These are phyloP conservation scores for Amborella trichopoda DNA, from an alignment of 164 flowering plant genomes.

Conservation along the genomic window DNA sequence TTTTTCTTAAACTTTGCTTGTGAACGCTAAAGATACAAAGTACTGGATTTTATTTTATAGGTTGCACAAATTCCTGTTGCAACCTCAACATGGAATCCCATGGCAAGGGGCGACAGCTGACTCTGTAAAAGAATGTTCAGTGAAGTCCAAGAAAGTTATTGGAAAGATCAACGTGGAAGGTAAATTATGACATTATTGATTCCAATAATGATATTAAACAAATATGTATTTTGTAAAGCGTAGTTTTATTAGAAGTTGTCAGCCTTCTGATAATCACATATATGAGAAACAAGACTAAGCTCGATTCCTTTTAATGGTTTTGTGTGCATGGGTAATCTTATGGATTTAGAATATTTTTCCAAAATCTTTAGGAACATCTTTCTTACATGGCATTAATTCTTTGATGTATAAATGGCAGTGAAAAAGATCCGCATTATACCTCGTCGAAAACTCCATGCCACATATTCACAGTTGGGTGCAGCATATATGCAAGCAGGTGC, in stretches of 20 bases:
- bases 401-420: too few species aligned
- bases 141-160: conserved; percentile 40
- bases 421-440: conserved; percentile 61
- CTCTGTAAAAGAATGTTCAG: conserved; percentile 29
- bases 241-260: too few species aligned
- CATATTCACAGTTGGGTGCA: conserved; percentile 52
- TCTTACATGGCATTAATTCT: too few species aligned
- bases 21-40: too few species aligned
- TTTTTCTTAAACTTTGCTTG: too few species aligned
- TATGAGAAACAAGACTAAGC: not conserved
- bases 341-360: too few species aligned
- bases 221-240: too few species aligned
- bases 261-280: too few species aligned
- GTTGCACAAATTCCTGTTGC: conserved; percentile 60
- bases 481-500: conserved; percentile 61
- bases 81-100: conserved; percentile 41
- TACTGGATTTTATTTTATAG: too few species aligned
- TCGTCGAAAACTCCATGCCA: conserved; percentile 55
- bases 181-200: conserved; percentile 15
- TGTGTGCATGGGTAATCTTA: too few species aligned
- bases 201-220: too few species aligned
- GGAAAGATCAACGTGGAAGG: conserved; percentile 88
- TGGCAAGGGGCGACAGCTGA: conserved; percentile 20
- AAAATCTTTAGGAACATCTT: too few species aligned
- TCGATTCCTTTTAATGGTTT: not conserved